Evolutionary conservation across 2,329 filamentous ascomycete genomes (phyloP).

Genomic region (Diaporthe amygdali): DNA sequence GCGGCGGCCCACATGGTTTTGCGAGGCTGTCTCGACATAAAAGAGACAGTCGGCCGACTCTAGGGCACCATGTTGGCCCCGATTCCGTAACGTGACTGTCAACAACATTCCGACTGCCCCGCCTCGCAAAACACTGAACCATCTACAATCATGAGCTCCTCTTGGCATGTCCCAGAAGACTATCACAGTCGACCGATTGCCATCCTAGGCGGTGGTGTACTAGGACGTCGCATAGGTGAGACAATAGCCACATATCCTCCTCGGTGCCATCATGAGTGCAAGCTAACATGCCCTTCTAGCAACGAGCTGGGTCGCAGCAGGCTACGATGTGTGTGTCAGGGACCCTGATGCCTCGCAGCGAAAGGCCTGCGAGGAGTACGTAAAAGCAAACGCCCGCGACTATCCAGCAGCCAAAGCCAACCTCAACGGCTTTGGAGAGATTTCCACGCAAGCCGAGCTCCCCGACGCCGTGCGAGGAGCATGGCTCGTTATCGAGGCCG

Average conservation of each 20-base stretch:
- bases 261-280: neutral
- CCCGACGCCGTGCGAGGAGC: conserved; percentile 46
- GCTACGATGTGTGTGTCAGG: conserved; percentile 47
- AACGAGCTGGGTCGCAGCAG: conserved; percentile 46
- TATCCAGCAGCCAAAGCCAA: conserved; percentile 31
- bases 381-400: conserved; percentile 39
- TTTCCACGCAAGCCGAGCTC: conserved; percentile 42
- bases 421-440: conserved; percentile 31
- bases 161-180: neutral
- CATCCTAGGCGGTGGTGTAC: conserved; percentile 47
- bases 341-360: conserved; percentile 46
- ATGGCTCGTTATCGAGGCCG: conserved; percentile 60
- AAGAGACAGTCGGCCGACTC: neutral
- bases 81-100: neutral
- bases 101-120: neutral
- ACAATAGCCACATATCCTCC: neutral
- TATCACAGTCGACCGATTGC: conserved; percentile 36
- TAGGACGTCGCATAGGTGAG: conserved; percentile 44
- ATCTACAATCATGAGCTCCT: neutral
- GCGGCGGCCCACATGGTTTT: neutral
- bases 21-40: neutral
- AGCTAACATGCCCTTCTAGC: conserved; percentile 1
- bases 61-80: neutral
- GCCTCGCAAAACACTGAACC: neutral
- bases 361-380: conserved; percentile 43